phyloP scores from a whole-genome alignment of 2,329 filamentous ascomycete species.

The Herpotrichia juniperi region DNA sequence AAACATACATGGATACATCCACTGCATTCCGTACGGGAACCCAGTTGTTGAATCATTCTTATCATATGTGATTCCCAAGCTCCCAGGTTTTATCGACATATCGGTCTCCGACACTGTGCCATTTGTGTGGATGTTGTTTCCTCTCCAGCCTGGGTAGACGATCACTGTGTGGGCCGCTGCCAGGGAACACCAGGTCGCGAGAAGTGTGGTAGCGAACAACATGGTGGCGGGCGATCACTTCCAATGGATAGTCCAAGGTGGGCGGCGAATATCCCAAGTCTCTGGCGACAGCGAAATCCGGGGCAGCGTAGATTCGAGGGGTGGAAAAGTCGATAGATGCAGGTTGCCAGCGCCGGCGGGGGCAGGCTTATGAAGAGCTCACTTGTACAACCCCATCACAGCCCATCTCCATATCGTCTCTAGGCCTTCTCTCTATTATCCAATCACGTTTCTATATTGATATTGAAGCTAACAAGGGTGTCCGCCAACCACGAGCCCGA shows the following conservation, averaged over 20 bases:
- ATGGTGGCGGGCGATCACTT: constrained; percentile 34
- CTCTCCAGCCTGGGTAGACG: constrained; percentile 84
- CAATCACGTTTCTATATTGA: background rate
- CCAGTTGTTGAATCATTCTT: constrained; percentile 55
- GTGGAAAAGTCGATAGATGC: too few species aligned
- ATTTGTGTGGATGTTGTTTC: constrained; percentile 83
- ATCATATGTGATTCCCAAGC: constrained; percentile 53
- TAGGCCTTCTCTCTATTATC: background rate
- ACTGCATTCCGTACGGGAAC: constrained; percentile 91
- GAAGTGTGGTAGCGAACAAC: constrained; percentile 43
- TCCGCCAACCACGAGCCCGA: background rate
- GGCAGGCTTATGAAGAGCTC: background rate
- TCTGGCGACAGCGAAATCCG: too few species aligned
- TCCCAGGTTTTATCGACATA: constrained; percentile 42
- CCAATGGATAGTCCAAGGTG: too few species aligned
- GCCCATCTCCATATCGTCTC: too few species aligned
- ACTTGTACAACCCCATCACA: constrained; percentile 1
- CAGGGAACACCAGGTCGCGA: constrained; percentile 47
- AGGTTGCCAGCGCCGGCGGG: background rate
- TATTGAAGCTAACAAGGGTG: background rate
- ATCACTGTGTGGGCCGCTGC: constrained; percentile 78
- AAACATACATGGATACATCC: constrained; percentile 88
- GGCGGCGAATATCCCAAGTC: too few species aligned
- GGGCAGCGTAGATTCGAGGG: too few species aligned
- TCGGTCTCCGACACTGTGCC: constrained; percentile 57